Evolutionary conservation across 164 flowering plant species (phyloP), one percentile per base, ranked within the genome.

Genomic region (Chloranthus sessilifolius): DNA sequence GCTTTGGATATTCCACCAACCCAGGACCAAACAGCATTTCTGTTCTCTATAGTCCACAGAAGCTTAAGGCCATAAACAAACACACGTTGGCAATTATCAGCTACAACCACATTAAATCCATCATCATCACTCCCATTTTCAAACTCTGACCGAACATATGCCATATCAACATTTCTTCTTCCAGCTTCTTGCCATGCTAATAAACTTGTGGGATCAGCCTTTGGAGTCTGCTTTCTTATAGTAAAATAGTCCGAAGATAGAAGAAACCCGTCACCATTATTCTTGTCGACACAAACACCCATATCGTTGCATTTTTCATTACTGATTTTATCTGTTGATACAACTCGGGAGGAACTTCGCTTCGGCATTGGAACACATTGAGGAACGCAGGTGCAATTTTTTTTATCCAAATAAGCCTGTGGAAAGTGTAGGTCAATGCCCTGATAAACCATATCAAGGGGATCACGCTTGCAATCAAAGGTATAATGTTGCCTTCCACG

Each of bases 91-190:
- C 99, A 94, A 68, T 87, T 94, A 67, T 94, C 99, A 69, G 99
- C 99, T 59, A 92, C 78, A 20, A 88, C 92, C 27, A 88, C 97
- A 78, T 92, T 92, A 65, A 73, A 92, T 33, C 95, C 99, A 70
- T 94, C 99, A 75, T 94, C 99, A 66, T 89, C 99, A 71, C 95
- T 87, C 41, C 86, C 88, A 74, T 87, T 84, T 72, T 89, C 99
- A 66, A 81, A 83, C 70, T 87, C 99, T 50, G 99, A 89, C 64
- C 92, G 75, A 46, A 81, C 92, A 77, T 81, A 76, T 42, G 92
- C 85, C 83, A 76, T 81, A 74, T 89, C 99, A 58, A 64, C 71
- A 65, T 81, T 87, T 73, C 63, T 84, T 59, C 82, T 85, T 52
- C 99, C 99, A 61, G 94, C 83, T 72, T 89, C 99, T 74, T 89